Evolutionary conservation across 2,329 filamentous ascomycete genomes (phyloP).

Genomic region (Colletotrichum magnum): DNA sequence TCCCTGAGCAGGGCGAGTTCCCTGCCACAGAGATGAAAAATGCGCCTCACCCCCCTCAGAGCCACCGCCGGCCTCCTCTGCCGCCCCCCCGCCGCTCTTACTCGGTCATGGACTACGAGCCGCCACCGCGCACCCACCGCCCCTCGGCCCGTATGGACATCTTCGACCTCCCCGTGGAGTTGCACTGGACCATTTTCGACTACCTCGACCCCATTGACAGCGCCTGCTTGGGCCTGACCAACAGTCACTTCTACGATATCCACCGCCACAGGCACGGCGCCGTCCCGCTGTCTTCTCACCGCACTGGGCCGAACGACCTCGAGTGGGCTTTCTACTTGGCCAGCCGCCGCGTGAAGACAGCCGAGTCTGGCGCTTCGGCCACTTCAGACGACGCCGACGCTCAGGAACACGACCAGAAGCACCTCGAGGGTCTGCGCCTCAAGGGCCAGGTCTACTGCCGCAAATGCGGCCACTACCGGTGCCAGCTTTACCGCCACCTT

Average conservation of each 20-base stretch:
- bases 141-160: slow-evolving; percentile 63
- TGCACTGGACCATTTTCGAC: slow-evolving; percentile 73
- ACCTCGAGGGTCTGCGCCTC: slow-evolving; percentile 64
- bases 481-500: slow-evolving; percentile 75
- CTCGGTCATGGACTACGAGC: slow-evolving; percentile 73
- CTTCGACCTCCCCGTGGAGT: slow-evolving; percentile 68
- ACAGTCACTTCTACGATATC: slow-evolving; percentile 70
- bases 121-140: slow-evolving; percentile 61
- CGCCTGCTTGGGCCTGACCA: slow-evolving; percentile 72
- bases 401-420: slow-evolving; percentile 36
- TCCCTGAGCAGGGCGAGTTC: slow-evolving; percentile 43
- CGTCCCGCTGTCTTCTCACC: slow-evolving; percentile 70
- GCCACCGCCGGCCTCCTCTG: slow-evolving; percentile 50
- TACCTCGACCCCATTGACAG: slow-evolving; percentile 76
- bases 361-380: slow-evolving; percentile 18
- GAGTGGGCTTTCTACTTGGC: slow-evolving; percentile 75
- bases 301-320: slow-evolving; percentile 72
- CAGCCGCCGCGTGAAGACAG: slow-evolving; percentile 55
- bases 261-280: slow-evolving; percentile 69
- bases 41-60: slow-evolving; percentile 38
- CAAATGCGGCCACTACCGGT: slow-evolving; percentile 73
- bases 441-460: slow-evolving; percentile 73
- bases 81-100: slow-evolving; percentile 69
- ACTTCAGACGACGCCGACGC: slow-evolving; percentile 27
- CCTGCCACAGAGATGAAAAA: slow-evolving; percentile 32